Base-by-base conservation (phyloP, 2,329 filamentous ascomycete genomes). In the Diaporthe sp. region DNA sequence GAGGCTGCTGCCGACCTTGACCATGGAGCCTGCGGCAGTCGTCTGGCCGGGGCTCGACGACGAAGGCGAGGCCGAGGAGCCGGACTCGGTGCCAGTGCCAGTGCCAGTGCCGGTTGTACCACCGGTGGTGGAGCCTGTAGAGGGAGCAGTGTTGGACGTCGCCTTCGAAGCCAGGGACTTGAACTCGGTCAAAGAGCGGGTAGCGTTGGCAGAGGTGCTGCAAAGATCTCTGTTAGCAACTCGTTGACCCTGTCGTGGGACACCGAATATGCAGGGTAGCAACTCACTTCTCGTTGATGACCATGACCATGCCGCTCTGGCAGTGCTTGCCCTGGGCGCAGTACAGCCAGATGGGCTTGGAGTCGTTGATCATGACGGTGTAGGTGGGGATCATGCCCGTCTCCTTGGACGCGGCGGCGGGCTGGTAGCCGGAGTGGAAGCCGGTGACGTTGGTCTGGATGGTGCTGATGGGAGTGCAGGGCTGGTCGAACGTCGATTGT, bases 301-400 rank as follows among this genome's bases (percentile, higher is more conserved):
- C 93, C 86, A 94, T 93, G 75, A 90, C 88, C 93, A 95, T 95
- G 77, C 93, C 93, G 65, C 82, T 85, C 83, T 95, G 90, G 84
- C 94, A 97, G 86, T 97, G 94, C 81, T 88, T 90, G 61, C 83
- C 91, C 83, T 95, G 92, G 42, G 91, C 92, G 85, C 94, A 96
- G 88, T 93, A 96, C 78, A 94, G 86, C 94, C 94, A 97, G 78
- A 96, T 87, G 42, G 94, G 94, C 73, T 89, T 92, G 60, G 88
- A 90, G 83, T 91, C 88, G 81, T 92, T 92, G 83, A 97, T 86
- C 82, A 88, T 88, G 80, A 96, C 86, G 75, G 92, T 95, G 85
- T 92, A 97, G 72, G 92, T 92, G 39, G 93, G 90, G 76, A 92
- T 88, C 82, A 86, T 84, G 79, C 86, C 87, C 80, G 83, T 86